A percentile compares a stretch with the other conserved stretches of the same genome.
Conservation (phyloP, 306 rosid species). For the Oemleria cerasiformis region DNA sequence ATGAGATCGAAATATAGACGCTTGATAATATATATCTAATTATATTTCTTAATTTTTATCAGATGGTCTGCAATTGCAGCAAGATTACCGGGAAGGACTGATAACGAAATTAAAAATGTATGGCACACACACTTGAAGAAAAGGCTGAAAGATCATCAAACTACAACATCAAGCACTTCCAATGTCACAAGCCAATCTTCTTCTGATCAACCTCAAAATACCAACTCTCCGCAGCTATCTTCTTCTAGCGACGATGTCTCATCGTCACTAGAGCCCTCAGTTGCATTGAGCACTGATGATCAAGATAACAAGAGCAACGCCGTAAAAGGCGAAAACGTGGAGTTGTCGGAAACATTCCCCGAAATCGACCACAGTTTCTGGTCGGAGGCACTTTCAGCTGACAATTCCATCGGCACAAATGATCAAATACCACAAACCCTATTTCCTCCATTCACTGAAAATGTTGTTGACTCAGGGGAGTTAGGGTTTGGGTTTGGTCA, state of each 20-base stretch:
- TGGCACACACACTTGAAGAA: constrained; percentile 99
- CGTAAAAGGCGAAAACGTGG: constrained; percentile 40
- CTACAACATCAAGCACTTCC: constrained; percentile 17
- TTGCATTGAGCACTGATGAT: neutral
- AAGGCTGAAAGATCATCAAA: constrained; percentile 24
- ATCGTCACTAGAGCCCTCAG: constrained; percentile 28
- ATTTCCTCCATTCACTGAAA: constrained; percentile 24
- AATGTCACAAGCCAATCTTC: constrained; percentile 43
- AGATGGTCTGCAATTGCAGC: constrained; percentile 99
- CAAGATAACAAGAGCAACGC: neutral
- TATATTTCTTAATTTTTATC: constrained; percentile 9
- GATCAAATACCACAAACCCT: constrained; percentile 13
- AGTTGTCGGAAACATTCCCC: constrained; percentile 35
- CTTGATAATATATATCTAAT: too few relatives aligned
- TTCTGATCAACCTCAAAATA: constrained; percentile 22
- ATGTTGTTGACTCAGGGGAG: constrained; percentile 22
- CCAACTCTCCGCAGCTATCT: constrained; percentile 30
- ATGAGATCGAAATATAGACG: too few relatives aligned
- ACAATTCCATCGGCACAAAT: constrained; percentile 17
- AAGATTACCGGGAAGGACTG: constrained; percentile 82
- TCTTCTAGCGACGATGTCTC: constrained; percentile 53
- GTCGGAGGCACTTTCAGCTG: constrained; percentile 55
- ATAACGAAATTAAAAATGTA: constrained; percentile 88
- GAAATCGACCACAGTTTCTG: constrained; percentile 61
- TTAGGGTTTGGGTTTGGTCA: constrained; percentile 18